A percentile compares a stretch with the other conserved stretches of the same genome.
Conservation (phyloP, 345 rosid genomes). For the Populus deltoides region DNA sequence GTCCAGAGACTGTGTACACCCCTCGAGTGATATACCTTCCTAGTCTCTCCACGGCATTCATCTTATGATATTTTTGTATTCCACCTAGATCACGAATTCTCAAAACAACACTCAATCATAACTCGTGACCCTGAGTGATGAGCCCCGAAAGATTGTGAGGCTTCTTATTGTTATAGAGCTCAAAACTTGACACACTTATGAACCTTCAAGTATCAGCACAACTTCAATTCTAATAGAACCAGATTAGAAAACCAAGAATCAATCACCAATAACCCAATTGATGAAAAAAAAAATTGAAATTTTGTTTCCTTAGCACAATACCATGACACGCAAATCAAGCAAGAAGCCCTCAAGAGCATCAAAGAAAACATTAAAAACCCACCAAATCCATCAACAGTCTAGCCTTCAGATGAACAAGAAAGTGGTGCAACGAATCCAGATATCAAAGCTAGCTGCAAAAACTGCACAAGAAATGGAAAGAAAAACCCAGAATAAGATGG, state of each 20-base stretch:
- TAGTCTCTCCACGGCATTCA: constrained; percentile 81
- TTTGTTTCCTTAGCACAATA: not conserved
- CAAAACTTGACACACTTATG: not conserved
- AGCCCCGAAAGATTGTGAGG: constrained; percentile 9
- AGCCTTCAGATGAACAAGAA: not conserved
- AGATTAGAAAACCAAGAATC: constrained; percentile 15
- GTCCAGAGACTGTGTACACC: constrained; percentile 73
- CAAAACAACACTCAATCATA: constrained; percentile 17
- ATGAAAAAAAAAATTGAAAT: constrained; percentile 4
- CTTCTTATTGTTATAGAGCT: not conserved
- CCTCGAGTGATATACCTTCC: constrained; percentile 85
- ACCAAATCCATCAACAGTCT: constrained; percentile 1
- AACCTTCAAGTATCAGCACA: not conserved
- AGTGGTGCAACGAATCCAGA: not conserved
- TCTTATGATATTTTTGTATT: constrained; percentile 20
- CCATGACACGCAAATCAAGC: constrained; percentile 7
- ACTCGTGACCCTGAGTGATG: constrained; percentile 5
- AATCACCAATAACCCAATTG: constrained; percentile 4
- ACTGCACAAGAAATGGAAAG: constrained; percentile 1
- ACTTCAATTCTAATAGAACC: constrained; percentile 13
- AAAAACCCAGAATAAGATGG: not conserved
- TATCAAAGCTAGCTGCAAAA: constrained; percentile 4
- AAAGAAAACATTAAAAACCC: not conserved
- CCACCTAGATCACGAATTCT: constrained; percentile 24
- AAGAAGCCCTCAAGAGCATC: not conserved